Base-by-base conservation (phyloP, 2,329 filamentous ascomycete genomes). In the Colletotrichum sp. region DNA sequence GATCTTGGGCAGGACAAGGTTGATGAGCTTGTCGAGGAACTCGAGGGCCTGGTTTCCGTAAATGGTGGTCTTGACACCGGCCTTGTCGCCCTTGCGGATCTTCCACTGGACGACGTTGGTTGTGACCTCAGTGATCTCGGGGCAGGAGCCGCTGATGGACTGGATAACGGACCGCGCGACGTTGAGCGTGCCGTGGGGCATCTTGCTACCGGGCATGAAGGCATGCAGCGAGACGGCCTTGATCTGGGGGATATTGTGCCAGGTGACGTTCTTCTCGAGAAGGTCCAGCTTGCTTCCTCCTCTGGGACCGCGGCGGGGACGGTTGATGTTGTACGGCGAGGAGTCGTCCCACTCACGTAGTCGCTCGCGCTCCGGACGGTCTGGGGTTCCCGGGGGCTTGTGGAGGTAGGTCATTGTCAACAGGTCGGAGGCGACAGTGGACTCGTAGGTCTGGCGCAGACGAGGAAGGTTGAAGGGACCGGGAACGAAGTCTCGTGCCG, bases 241-340 rank as follows among this genome's bases (percentile, higher is more conserved):
- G 76, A 99, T 89, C 82, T 93, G 91, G 55, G 97, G 97, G 48
- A 99, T 90, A 84, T 97, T 98, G 81, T 91, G 91, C 89, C 96
- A 98, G 28, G 90, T 94, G 71, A 96, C 90, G 70, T 94, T 89
- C 76, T 91, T 89, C 86, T 96, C 95, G 71, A 98, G 82, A 76
- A 96, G 87, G 78, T 92, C 89, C 79, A 97, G 87, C 68, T 91
- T 90, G 77, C 95, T 92, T 78, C 92, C 91, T 78, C 97, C 97
- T 81, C 96, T 91, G 7, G 97, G 97, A 2, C 94, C 95, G 78
- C 97, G 93, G 78, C 95, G 91, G 6, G 95, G 94, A 80, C 97
- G 91, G 85, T 98, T 98, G 87, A 96, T 95, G 89, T 96, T 96
- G 87, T 99, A 99, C 4, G 96, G 97, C 9, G 95, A 98, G 68